Evolutionary conservation across 1,284 basidiomycete species (phyloP).

Genomic region (Apiotrichum sp.): DNA sequence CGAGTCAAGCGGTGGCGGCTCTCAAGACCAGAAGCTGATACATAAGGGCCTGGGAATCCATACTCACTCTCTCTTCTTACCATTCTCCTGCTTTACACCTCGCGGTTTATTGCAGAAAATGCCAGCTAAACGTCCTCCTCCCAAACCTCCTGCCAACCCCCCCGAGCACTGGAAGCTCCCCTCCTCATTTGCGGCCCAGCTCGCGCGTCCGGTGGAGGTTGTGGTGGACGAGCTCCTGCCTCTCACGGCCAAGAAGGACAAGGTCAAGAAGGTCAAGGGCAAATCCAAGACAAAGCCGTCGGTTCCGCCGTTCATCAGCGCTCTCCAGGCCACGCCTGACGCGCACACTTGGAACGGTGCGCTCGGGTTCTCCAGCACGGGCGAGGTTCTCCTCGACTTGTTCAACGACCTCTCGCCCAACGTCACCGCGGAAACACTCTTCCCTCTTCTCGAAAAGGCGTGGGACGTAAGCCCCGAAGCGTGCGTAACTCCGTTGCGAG

Average conservation of each 20-base stretch:
- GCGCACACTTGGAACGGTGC: conserved; percentile 24
- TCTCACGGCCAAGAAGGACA: neutral
- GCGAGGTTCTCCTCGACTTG: neutral
- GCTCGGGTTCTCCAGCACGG: conserved; percentile 6
- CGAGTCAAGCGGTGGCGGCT: too few relatives aligned
- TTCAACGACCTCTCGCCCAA: neutral
- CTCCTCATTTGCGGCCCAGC: conserved; percentile 7
- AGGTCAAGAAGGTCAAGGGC: neutral
- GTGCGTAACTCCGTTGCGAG: too few relatives aligned
- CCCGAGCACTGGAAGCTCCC: conserved; percentile 13
- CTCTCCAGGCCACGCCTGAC: conserved; percentile 14
- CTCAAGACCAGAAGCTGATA: too few relatives aligned
- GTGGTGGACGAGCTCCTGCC: conserved; percentile 7
- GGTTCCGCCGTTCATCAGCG: conserved; percentile 17
- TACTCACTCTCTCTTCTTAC: too few relatives aligned
- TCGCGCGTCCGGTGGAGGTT: conserved; percentile 2
- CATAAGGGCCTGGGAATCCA: too few relatives aligned
- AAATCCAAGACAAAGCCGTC: neutral
- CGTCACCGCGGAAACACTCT: too few relatives aligned
- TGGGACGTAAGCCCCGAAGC: too few relatives aligned
- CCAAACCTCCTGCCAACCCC: too few relatives aligned
- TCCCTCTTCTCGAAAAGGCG: too few relatives aligned
- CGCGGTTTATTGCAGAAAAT: too few relatives aligned
- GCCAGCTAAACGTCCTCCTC: too few relatives aligned
- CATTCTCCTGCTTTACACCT: too few relatives aligned